Percentiles rank a stretch among this genome's conserved stretches.
Conservation (phyloP, 495 filamentous ascomycete species). For the Hyaloscypha variabilis region DNA sequence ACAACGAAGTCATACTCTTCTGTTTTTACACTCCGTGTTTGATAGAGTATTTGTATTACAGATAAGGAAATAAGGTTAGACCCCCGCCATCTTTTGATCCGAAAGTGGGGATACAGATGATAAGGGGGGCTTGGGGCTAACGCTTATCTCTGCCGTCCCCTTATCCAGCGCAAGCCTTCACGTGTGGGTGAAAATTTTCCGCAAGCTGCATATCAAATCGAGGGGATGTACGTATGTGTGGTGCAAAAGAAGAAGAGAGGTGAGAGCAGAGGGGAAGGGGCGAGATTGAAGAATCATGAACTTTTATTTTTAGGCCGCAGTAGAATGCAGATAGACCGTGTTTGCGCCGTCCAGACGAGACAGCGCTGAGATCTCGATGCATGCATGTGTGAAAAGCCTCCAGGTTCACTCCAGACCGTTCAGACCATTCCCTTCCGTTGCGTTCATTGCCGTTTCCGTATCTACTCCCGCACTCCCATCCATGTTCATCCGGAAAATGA, state of each 20-base stretch:
- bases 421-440: not conserved
- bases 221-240: not conserved
- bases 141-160: not conserved
- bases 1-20: too few relatives aligned
- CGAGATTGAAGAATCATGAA: slow-evolving; percentile 13
- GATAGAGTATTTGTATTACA: too few relatives aligned
- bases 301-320: slow-evolving; percentile 17
- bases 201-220: not conserved
- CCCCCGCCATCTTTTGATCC: not conserved
- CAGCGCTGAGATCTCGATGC: not conserved
- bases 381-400: not conserved
- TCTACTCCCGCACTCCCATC: slow-evolving; percentile 21
- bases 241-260: not conserved
- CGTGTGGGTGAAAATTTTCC: slow-evolving; percentile 1
- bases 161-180: too few relatives aligned
- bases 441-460: slow-evolving; percentile 1
- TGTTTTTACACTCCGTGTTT: too few relatives aligned
- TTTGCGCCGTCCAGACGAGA: not conserved
- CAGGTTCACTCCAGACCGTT: not conserved
- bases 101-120: not conserved
- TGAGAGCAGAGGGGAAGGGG: not conserved
- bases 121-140: not conserved
- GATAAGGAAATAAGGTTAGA: not conserved
- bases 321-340: not conserved
- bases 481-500: slow-evolving; percentile 3